Percentiles rank a stretch among this genome's conserved stretches.
Evolutionary conservation across 2,329 filamentous ascomycete genomes (phyloP).

Genomic region (Penicillium italicum): DNA sequence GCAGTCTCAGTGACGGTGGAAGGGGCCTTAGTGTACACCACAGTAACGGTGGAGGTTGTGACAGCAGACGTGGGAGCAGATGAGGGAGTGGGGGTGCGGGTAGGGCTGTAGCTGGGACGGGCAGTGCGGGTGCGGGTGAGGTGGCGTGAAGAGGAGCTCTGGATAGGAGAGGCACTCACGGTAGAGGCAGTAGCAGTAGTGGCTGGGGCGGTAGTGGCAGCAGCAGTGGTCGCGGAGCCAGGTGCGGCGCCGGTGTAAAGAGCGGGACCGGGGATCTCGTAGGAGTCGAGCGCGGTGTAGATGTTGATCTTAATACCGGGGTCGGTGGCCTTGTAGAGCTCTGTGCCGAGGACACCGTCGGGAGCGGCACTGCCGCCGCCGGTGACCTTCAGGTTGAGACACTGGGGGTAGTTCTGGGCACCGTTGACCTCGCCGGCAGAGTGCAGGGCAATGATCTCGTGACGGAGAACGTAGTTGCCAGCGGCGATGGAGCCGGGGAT

Average conservation of each 20-base stretch:
- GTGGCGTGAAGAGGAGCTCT: slow-evolving; percentile 13
- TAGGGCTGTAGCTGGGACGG: slow-evolving; percentile 8
- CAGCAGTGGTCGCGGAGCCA: slow-evolving; percentile 11
- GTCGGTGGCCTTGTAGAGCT: slow-evolving; percentile 57
- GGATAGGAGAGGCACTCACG: slow-evolving; percentile 18
- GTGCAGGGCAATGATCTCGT: slow-evolving; percentile 56
- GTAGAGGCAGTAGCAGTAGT: slow-evolving; percentile 10
- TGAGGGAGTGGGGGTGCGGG: slow-evolving; percentile 2
- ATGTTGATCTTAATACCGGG: slow-evolving; percentile 59
- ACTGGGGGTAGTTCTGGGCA: slow-evolving; percentile 55
- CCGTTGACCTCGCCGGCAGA: slow-evolving; percentile 45
- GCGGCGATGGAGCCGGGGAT: slow-evolving; percentile 47
- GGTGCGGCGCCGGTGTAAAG: slow-evolving; percentile 29
- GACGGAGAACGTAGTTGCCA: slow-evolving; percentile 54
- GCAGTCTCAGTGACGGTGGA: slow-evolving; percentile 12
- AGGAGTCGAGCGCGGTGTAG: slow-evolving; percentile 49
- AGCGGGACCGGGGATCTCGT: slow-evolving; percentile 52
- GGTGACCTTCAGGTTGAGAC: slow-evolving; percentile 59
- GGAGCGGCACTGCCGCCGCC: slow-evolving; percentile 51
- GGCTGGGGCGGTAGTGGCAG: slow-evolving; percentile 10
- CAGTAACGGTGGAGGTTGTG: slow-evolving; percentile 9
- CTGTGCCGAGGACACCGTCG: slow-evolving; percentile 50
- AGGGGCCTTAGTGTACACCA: slow-evolving; percentile 1
- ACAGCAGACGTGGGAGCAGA: slow-evolving; percentile 5
- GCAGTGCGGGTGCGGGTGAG: slow-evolving; percentile 9